Evolutionary conservation across 2,329 filamentous ascomycete species (phyloP).

Genomic region (Phyllachora maydis): DNA sequence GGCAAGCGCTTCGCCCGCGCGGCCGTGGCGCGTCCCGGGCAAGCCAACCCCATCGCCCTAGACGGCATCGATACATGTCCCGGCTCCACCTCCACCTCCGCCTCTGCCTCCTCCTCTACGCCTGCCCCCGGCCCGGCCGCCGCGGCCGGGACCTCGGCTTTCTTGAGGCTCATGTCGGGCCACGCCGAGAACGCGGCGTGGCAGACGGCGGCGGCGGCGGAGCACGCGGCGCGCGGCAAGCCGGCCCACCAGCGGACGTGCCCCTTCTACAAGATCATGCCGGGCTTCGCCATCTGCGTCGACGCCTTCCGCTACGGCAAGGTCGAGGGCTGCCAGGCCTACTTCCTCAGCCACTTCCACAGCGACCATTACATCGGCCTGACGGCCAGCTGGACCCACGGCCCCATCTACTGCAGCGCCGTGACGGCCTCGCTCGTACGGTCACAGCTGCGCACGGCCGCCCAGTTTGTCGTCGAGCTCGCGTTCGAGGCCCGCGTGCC

Average conservation of each 20-base stretch:
- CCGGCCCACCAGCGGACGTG: constrained; percentile 78
- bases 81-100: constrained; percentile 2
- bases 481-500: constrained; percentile 68
- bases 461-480: constrained; percentile 66
- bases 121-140: constrained; percentile 3
- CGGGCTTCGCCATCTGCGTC: constrained; percentile 78
- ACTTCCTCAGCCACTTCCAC: constrained; percentile 95
- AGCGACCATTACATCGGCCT: constrained; percentile 93
- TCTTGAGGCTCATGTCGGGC: constrained; percentile 80
- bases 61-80: too few relatives aligned
- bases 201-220: constrained; percentile 66
- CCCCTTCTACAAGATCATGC: constrained; percentile 97
- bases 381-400: constrained; percentile 73
- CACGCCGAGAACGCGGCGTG: constrained; percentile 84
- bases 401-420: constrained; percentile 88
- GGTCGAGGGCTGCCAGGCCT: constrained; percentile 78
- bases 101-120: too few relatives aligned
- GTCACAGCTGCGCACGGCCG: constrained; percentile 67
- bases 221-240: constrained; percentile 60
- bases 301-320: constrained; percentile 93
- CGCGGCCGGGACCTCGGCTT: constrained; percentile 47
- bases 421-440: constrained; percentile 81
- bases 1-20: constrained; percentile 45
- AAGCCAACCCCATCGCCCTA: constrained; percentile 55
- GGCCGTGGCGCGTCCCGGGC: constrained; percentile 54